Evolutionary conservation across 345 rosid genomes (phyloP).

Genomic region (Populus pruinosa): DNA sequence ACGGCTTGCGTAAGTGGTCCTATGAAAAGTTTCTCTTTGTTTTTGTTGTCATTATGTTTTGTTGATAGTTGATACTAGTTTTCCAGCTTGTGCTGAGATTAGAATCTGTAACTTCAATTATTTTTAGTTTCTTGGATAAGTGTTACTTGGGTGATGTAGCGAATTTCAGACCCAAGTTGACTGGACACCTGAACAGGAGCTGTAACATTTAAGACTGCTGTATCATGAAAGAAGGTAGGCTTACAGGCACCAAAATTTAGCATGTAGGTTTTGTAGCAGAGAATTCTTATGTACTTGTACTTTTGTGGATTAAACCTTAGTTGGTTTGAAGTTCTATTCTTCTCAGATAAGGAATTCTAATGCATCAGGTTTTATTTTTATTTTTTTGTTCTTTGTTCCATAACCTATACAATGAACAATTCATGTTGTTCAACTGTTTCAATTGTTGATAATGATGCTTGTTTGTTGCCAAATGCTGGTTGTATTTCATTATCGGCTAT

Average conservation of each 20-base stretch:
- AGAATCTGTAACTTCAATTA: slow-evolving; percentile 17
- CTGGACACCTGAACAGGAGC: slow-evolving; percentile 17
- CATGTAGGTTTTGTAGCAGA: slow-evolving; percentile 30
- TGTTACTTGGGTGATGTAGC: slow-evolving; percentile 27
- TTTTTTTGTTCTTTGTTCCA: not conserved
- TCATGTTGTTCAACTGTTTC: not conserved
- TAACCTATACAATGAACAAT: slow-evolving; percentile 1
- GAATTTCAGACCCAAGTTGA: slow-evolving; percentile 23
- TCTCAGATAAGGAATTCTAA: slow-evolving; percentile 4
- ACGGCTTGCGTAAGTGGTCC: slow-evolving; percentile 23
- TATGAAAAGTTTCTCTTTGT: slow-evolving; percentile 6
- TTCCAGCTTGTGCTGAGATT: slow-evolving; percentile 21
- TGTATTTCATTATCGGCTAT: not conserved
- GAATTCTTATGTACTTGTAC: slow-evolving; percentile 37
- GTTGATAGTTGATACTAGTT: slow-evolving; percentile 17
- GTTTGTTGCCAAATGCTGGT: not conserved
- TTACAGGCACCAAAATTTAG: slow-evolving; percentile 26
- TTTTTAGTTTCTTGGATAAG: slow-evolving; percentile 22
- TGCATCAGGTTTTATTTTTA: not conserved
- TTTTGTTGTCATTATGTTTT: not conserved
- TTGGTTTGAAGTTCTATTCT: slow-evolving; percentile 19
- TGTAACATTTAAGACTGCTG: slow-evolving; percentile 29
- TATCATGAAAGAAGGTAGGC: slow-evolving; percentile 35
- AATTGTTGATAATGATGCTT: not conserved
- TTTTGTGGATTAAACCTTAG: slow-evolving; percentile 23